phyloP scores from a whole-genome alignment of 495 filamentous ascomycete species.

The Pseudomonodictys pantanalensis region DNA sequence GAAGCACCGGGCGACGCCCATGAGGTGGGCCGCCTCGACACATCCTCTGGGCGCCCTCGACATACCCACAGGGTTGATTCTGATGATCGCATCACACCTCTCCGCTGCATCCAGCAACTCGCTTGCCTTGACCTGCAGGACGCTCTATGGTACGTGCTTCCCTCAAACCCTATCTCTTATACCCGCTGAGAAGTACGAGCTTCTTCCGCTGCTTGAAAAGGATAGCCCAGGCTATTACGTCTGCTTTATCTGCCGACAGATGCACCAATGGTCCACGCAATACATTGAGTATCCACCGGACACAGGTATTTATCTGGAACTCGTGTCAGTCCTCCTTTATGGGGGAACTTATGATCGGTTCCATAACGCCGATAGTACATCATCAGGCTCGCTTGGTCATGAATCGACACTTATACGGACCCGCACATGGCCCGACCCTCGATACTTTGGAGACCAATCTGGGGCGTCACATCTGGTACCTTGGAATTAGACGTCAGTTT shows the following conservation, averaged over 20 bases:
- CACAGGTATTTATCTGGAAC: background rate
- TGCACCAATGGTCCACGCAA: conserved; percentile 12
- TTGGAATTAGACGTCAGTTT: conserved; percentile 2
- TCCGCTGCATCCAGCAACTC: conserved; percentile 8
- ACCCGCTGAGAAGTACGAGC: conserved; percentile 15
- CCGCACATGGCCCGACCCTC: conserved; percentile 16
- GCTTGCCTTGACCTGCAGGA: conserved; percentile 24
- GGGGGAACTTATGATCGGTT: no score
- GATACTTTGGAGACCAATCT: conserved; percentile 4
- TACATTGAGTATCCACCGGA: background rate
- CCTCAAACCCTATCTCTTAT: conserved; percentile 4
- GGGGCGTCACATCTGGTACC: background rate
- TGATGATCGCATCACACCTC: conserved; percentile 21
- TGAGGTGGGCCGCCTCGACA: no score
- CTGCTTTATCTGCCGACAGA: conserved; percentile 16
- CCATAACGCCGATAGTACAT: background rate
- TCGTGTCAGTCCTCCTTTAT: no score
- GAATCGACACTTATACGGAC: conserved; percentile 19
- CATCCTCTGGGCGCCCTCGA: conserved; percentile 18
- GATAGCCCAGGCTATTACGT: conserved; percentile 4
- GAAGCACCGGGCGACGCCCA: no score
- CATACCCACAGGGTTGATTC: conserved; percentile 17
- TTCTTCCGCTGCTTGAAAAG: conserved; percentile 17
- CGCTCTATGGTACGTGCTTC: conserved; percentile 17
- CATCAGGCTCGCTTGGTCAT: conserved; percentile 23